A percentile compares a stretch with the other conserved stretches of the same genome.
These are phyloP conservation scores for Colletotrichum acutatum DNA, from an alignment of 2,329 filamentous ascomycete species.

Conservation along the genomic window DNA sequence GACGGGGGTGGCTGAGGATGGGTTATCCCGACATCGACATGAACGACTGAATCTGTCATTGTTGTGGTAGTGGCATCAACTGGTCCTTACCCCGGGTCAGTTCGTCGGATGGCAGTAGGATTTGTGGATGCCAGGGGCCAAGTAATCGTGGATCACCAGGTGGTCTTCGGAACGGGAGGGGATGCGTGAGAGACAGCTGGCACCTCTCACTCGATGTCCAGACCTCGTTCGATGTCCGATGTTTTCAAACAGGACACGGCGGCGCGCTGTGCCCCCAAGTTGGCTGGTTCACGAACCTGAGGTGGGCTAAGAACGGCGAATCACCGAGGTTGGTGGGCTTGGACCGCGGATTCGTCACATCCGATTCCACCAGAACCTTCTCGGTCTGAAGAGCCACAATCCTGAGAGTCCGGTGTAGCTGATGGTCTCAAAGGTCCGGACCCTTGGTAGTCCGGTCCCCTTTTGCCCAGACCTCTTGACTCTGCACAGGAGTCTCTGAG, in stretches of 20 bases:
- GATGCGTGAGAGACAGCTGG: background rate
- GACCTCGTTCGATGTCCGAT: background rate
- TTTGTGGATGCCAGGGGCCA: background rate
- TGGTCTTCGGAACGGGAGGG: background rate
- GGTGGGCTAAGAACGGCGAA: background rate
- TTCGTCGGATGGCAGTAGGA: conserved; percentile 13
- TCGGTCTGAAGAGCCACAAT: background rate
- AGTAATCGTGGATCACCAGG: background rate
- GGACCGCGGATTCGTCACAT: conserved; percentile 5
- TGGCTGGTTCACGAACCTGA: background rate
- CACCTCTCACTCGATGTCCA: background rate
- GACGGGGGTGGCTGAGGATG: background rate
- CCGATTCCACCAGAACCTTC: background rate
- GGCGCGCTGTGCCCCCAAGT: background rate
- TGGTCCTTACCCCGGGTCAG: background rate
- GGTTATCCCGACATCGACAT: background rate
- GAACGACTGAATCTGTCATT: conserved; percentile 14
- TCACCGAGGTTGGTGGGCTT: conserved; percentile 7
- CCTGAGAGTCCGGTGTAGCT: background rate
- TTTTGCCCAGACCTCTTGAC: background rate
- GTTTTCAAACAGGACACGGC: background rate
- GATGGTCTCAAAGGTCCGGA: background rate
- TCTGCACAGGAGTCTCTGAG: background rate
- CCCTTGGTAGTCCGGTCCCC: background rate
- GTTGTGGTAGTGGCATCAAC: background rate